Evolutionary conservation across 2,329 filamentous ascomycete genomes (phyloP).

Genomic region (Fulvia fulva): DNA sequence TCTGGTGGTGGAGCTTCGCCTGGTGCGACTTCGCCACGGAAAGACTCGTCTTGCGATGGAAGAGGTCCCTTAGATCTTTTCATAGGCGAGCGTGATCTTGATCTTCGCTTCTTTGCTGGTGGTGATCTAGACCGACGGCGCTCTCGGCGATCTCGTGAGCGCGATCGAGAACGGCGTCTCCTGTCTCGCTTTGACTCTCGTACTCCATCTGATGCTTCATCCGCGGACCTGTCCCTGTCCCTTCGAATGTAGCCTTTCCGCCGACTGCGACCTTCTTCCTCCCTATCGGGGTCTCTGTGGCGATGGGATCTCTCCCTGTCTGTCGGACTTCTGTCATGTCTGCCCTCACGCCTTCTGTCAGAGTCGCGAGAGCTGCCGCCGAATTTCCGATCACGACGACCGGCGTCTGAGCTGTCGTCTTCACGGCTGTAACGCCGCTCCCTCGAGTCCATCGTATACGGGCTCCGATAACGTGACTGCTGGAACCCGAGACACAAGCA

Average conservation of each 20-base stretch:
- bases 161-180: constrained; percentile 20
- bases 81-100: constrained; percentile 37
- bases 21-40: constrained; percentile 31
- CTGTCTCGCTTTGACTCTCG: constrained; percentile 14
- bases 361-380: not conserved
- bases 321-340: not conserved
- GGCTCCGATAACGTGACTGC: not conserved
- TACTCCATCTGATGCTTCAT: constrained; percentile 7
- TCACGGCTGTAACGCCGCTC: not conserved
- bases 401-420: not conserved
- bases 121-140: constrained; percentile 27
- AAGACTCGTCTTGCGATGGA: constrained; percentile 46
- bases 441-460: not conserved
- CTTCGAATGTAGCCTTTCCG: constrained; percentile 8
- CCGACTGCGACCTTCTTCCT: constrained; percentile 3
- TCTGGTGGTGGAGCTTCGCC: constrained; percentile 40
- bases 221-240: constrained; percentile 10
- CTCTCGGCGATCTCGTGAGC: constrained; percentile 22
- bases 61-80: constrained; percentile 41
- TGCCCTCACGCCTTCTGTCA: not conserved
- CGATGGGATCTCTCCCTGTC: constrained; percentile 3
- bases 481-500: not conserved
- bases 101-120: constrained; percentile 32
- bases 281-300: not conserved
- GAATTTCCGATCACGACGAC: not conserved